phyloP scores from a whole-genome alignment of 139 green algal genomes.

The Chlamydomonas sphaeroides region DNA sequence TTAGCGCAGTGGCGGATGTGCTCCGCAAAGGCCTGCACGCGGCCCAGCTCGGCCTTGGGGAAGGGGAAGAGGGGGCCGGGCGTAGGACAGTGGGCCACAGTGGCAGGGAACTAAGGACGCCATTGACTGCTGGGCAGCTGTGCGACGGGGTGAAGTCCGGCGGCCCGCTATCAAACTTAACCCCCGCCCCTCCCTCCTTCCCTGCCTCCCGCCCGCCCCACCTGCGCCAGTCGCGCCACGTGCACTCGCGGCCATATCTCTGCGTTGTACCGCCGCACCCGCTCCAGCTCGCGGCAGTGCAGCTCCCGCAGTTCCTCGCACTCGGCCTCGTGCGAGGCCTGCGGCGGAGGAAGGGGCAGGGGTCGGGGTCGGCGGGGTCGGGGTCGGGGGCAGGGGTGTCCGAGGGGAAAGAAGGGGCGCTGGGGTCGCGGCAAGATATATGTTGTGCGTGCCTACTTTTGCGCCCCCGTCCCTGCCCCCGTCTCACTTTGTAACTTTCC shows the following conservation, averaged over 20 bases:
- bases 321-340: slow-evolving; percentile 24
- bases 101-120: too few species aligned
- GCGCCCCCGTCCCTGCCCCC: too few species aligned
- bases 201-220: not conserved
- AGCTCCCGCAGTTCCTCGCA: slow-evolving; percentile 33
- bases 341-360: not conserved
- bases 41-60: slow-evolving; percentile 43
- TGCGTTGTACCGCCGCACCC: slow-evolving; percentile 37
- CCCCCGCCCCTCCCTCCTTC: not conserved
- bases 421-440: too few species aligned
- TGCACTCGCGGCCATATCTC: slow-evolving; percentile 57
- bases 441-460: too few species aligned
- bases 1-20: slow-evolving; percentile 67
- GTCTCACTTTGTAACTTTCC: too few species aligned
- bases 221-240: slow-evolving; percentile 48
- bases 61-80: not conserved
- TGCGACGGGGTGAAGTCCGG: too few species aligned
- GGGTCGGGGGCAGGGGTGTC: not conserved
- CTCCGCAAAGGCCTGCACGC: slow-evolving; percentile 66
- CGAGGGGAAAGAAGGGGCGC: too few species aligned
- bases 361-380: not conserved
- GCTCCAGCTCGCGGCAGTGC: slow-evolving; percentile 25
- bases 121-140: too few species aligned
- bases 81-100: too few species aligned
- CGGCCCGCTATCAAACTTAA: not conserved